Percentiles rank a stretch among this genome's conserved stretches.
These are phyloP conservation scores for Naganishia sp. DNA, from an alignment of 1,284 basidiomycete genomes.

Conservation along the genomic window DNA sequence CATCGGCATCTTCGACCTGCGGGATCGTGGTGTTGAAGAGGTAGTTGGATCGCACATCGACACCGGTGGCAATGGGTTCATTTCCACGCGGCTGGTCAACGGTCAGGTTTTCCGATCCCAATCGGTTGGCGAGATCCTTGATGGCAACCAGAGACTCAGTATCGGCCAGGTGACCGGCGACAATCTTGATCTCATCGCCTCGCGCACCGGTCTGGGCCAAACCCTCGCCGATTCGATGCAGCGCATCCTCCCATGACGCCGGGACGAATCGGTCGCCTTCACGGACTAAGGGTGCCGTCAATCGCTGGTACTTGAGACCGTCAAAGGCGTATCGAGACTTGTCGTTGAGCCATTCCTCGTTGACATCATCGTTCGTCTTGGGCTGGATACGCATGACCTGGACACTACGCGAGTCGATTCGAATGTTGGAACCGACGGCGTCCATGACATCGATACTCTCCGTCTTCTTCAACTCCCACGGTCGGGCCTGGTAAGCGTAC, in stretches of 20 bases:
- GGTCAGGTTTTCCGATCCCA: slow-evolving; percentile 93
- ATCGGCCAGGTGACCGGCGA: slow-evolving; percentile 90
- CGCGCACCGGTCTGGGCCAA: slow-evolving; percentile 76
- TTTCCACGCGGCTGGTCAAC: slow-evolving; percentile 74
- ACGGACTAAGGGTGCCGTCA: slow-evolving; percentile 89
- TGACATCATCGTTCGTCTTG: slow-evolving; percentile 94
- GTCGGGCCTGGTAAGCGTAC: slow-evolving; percentile 93
- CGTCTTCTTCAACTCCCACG: slow-evolving; percentile 98
- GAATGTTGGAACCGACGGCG: slow-evolving; percentile 96
- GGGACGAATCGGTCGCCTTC: slow-evolving; percentile 89
- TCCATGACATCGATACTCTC: slow-evolving; percentile 98
- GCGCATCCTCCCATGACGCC: slow-evolving; percentile 89
- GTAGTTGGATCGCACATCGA: slow-evolving; percentile 95
- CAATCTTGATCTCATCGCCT: slow-evolving; percentile 93
- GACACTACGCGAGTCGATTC: slow-evolving; percentile 91
- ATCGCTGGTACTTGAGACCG: slow-evolving; percentile 90
- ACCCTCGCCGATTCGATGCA: slow-evolving; percentile 77
- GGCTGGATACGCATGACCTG: slow-evolving; percentile 98
- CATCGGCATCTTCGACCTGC: slow-evolving; percentile 88
- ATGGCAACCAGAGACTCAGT: slow-evolving; percentile 90
- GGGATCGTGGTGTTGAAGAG: slow-evolving; percentile 95
- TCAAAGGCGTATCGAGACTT: slow-evolving; percentile 98
- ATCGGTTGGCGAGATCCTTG: slow-evolving; percentile 89
- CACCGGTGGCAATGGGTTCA: slow-evolving; percentile 69
- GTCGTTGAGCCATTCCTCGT: slow-evolving; percentile 99